These are phyloP conservation scores for Trametes maxima DNA, from an alignment of 768 basidiomycete species.

Conservation along the genomic window DNA sequence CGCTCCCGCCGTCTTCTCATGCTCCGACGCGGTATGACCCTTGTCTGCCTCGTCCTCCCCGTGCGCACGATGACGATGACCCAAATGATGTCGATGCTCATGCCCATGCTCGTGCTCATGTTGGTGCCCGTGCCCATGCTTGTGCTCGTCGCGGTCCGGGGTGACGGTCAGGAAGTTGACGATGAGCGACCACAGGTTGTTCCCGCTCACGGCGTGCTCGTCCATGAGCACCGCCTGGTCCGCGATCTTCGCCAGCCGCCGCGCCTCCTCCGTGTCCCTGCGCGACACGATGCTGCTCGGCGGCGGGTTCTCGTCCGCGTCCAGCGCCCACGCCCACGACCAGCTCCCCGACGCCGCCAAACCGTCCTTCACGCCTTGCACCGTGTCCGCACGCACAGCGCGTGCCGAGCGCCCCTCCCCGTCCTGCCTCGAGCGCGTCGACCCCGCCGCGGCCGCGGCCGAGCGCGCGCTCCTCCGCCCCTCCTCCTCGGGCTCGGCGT, in stretches of 20 bases:
- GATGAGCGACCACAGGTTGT: conserved; percentile 71
- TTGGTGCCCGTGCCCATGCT: background rate
- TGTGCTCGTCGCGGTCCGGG: conserved; percentile 42
- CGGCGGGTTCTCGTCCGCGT: conserved; percentile 80
- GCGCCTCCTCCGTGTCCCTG: conserved; percentile 82
- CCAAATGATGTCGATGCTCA: background rate
- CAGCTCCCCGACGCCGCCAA: conserved; percentile 55
- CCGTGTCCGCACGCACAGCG: conserved; percentile 12
- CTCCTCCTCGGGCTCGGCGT: conserved; percentile 25
- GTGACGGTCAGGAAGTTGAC: conserved; percentile 62
- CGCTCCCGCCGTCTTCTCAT: background rate
- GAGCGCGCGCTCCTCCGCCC: conserved; percentile 19
- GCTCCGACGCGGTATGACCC: background rate
- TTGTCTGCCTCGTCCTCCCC: background rate
- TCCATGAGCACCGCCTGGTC: conserved; percentile 65
- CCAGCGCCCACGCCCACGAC: conserved; percentile 87
- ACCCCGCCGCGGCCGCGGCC: conserved; percentile 1
- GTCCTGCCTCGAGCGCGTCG: background rate
- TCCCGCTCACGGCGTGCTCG: conserved; percentile 60
- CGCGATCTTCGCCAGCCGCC: conserved; percentile 70
- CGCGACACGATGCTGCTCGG: conserved; percentile 91
- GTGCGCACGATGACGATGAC: background rate
- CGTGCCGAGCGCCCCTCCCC: conserved; percentile 16
- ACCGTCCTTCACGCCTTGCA: conserved; percentile 25
- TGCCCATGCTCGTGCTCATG: background rate